Base-by-base conservation (phyloP, 805 yeast genomes). In the Hanseniaspora mollemarum region DNA sequence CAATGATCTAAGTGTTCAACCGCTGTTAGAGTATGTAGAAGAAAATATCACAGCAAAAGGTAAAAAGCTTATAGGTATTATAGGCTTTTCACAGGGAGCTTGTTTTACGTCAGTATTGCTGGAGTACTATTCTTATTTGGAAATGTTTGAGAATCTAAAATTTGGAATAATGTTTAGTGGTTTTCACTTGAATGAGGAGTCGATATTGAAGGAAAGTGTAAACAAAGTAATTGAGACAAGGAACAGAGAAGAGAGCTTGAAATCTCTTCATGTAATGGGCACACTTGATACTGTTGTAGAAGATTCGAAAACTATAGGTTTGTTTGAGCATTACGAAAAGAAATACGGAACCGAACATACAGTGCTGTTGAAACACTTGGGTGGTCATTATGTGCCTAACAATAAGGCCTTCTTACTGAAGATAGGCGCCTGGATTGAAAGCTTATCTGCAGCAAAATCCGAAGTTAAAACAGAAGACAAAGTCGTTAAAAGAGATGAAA, bases 341-440 rank as follows among this genome's bases (percentile, higher is more conserved):
- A 31, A 29, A 12, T 46, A 46, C 25, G 70, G 66, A 18, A 60
- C 58, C 2, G 63, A 64, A 18, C 66, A 84, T 19, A 71, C 69
- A 0, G 41, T 72, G 41, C 26, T 46, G 2, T 57, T 87, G 52
- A 81, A 75, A 55, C 98, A 90, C 61, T 94, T 96, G 4, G 97
- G 97, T 46, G 96, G 96, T 1, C 98, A 90, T 62, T 90, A 81
- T 61, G 94, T 90, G 35, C 98, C 98, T n/a, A 86, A 84, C 60
- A 76, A 86, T 3, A 83, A 82, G 52, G 60, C 54, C 16, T 67
- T 65, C 51, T 67, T 66, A 0, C 43, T 56, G 7, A 65, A 66
- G 43, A 62, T 68, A 8, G 43, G 64, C 16, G 55, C 56, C 31
- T 70, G 73, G 73, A 58, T 69, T 21, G 43, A 39, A 10, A 29